Conservation (phyloP, 495 filamentous ascomycete species). For the Copromyces sp. region DNA sequence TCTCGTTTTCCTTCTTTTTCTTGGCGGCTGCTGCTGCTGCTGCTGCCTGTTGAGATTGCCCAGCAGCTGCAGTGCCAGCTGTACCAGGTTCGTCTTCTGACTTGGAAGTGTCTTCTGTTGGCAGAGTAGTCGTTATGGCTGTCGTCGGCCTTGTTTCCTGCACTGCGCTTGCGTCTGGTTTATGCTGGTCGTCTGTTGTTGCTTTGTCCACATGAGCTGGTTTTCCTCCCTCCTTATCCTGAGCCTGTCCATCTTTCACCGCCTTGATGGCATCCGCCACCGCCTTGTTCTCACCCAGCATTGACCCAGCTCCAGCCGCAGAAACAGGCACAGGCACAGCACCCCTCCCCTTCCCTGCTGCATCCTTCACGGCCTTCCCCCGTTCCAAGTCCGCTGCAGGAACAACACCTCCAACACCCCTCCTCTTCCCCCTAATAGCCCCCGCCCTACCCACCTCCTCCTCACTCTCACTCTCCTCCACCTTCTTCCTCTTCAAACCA, state of each 20-base stretch:
- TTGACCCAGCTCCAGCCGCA: background rate
- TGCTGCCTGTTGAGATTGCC: background rate
- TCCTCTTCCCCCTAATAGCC: slow-evolving; percentile 36
- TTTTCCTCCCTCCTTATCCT: background rate
- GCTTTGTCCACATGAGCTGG: background rate
- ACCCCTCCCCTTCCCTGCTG: background rate
- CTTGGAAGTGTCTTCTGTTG: background rate
- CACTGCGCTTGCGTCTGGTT: background rate
- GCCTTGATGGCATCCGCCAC: background rate
- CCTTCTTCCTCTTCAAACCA: slow-evolving; percentile 9
- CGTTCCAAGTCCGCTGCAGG: background rate
- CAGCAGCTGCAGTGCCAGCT: background rate
- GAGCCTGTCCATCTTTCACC: background rate
- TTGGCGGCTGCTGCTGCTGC: slow-evolving; percentile 38
- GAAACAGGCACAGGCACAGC: background rate
- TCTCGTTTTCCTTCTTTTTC: slow-evolving; percentile 44
- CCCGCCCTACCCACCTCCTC: slow-evolving; percentile 53
- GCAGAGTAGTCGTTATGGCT: slow-evolving; percentile 10
- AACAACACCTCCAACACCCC: background rate
- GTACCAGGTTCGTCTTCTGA: background rate
- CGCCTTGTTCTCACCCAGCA: background rate
- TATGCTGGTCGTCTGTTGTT: background rate
- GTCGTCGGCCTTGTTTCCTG: slow-evolving; percentile 5
- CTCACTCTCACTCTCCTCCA: slow-evolving; percentile 40
- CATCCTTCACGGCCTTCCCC: background rate